Percentiles rank a stretch among this genome's conserved stretches.
Conservation (phyloP, 2,329 filamentous ascomycete genomes). For the Microthyrium microscopicum region DNA sequence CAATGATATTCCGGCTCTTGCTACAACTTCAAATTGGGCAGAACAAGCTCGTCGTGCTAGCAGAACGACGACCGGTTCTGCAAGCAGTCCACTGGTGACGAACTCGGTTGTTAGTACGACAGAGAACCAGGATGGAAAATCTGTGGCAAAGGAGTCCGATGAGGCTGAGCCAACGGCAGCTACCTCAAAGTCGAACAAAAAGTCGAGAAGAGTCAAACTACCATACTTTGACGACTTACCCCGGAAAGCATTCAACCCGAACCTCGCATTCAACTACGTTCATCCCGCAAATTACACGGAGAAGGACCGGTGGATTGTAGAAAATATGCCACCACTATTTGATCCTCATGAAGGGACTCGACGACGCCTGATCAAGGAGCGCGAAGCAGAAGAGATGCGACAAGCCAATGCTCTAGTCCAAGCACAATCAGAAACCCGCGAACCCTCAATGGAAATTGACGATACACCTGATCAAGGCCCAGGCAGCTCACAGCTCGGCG, state of each 20-base stretch:
- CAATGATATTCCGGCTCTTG: conserved; percentile 70
- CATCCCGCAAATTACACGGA: conserved; percentile 25
- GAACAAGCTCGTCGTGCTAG: conserved; percentile 58
- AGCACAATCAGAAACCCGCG: conserved; percentile 25
- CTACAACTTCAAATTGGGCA: conserved; percentile 88
- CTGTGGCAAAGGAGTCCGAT: neutral
- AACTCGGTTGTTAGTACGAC: conserved; percentile 25
- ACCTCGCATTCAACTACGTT: conserved; percentile 39
- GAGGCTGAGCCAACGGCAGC: conserved; percentile 6
- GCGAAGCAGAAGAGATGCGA: conserved; percentile 43
- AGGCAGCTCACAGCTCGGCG: conserved; percentile 75
- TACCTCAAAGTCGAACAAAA: conserved; percentile 5
- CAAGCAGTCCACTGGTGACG: conserved; percentile 58
- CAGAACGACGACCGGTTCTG: conserved; percentile 63
- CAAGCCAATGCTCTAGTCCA: conserved; percentile 39
- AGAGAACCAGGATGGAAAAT: neutral
- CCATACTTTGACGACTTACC: conserved; percentile 2
- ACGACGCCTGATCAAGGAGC: conserved; percentile 51
- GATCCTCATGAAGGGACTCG: conserved; percentile 70
- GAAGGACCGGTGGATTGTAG: conserved; percentile 34
- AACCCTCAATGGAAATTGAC: conserved; percentile 36
- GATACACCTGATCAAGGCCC: conserved; percentile 50
- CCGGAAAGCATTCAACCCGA: conserved; percentile 12
- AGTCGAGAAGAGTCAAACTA: conserved; percentile 8
- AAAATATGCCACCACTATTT: conserved; percentile 59